These are phyloP conservation scores for Aquilaria yunnanensis DNA, from an alignment of 345 rosid species.

Conservation along the genomic window DNA sequence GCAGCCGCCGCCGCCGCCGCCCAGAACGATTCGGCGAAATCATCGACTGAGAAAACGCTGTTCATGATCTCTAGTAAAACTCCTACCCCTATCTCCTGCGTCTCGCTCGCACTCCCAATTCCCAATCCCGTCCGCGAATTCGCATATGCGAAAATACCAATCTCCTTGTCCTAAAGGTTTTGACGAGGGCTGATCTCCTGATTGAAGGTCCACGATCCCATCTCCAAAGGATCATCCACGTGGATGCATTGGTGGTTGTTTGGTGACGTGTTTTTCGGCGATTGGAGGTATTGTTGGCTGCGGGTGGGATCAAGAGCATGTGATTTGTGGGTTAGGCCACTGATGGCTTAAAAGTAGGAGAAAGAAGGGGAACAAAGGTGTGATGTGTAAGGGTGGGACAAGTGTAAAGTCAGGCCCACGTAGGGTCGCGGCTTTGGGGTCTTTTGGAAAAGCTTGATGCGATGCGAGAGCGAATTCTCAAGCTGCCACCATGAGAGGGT, in stretches of 20 bases:
- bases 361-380: background rate
- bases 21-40: conserved; percentile 64
- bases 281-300: background rate
- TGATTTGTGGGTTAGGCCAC: background rate
- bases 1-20: conserved; percentile 20
- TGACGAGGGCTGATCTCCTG: background rate
- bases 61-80: conserved; percentile 34
- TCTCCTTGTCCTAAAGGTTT: background rate
- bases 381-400: background rate
- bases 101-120: background rate
- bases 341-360: background rate
- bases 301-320: background rate
- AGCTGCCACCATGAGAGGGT: background rate
- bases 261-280: background rate
- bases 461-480: background rate
- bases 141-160: background rate
- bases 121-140: too few species aligned
- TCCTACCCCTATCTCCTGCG: background rate
- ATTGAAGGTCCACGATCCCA: background rate
- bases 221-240: background rate
- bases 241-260: background rate
- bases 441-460: background rate
- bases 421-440: background rate
- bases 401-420: conserved; percentile 1
- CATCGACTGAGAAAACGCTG: conserved; percentile 55